Percentiles rank a stretch among this genome's conserved stretches.
These are phyloP conservation scores for Polytrichum formosum DNA, from an alignment of 225 moss, liverwort and hornwort species.

Conservation along the genomic window DNA sequence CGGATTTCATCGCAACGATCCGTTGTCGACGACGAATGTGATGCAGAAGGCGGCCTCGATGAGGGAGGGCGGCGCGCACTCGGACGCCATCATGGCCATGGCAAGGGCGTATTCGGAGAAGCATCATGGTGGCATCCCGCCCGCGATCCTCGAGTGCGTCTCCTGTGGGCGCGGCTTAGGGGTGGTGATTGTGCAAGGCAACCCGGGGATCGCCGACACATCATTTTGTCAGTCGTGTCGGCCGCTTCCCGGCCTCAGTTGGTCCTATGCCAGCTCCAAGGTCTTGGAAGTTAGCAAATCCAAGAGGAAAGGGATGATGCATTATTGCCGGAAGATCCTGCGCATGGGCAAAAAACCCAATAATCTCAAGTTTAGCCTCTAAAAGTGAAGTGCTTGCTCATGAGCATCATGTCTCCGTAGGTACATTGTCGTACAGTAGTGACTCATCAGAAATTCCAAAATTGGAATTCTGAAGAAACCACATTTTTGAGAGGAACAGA, in stretches of 20 bases:
- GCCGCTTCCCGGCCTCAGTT: slow-evolving; percentile 22
- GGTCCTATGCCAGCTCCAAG: slow-evolving; percentile 18
- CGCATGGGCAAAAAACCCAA: slow-evolving; percentile 46
- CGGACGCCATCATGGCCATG: slow-evolving; percentile 53
- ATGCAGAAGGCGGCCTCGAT: slow-evolving; percentile 60
- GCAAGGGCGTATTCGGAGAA: slow-evolving; percentile 53
- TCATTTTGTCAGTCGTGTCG: slow-evolving; percentile 55
- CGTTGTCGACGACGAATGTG: slow-evolving; percentile 2
- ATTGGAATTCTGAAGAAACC: no score
- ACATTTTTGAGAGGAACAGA: no score
- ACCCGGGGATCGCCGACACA: slow-evolving; percentile 30
- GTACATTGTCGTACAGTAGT: no score
- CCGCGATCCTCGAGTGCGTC: slow-evolving; percentile 48
- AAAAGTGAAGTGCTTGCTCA: no score
- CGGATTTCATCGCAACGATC: slow-evolving; percentile 2
- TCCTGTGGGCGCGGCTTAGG: slow-evolving; percentile 41
- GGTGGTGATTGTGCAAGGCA: slow-evolving; percentile 52
- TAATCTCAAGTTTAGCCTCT: slow-evolving; percentile 10
- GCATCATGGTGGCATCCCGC: slow-evolving; percentile 28
- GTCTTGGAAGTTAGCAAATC: slow-evolving; percentile 23
- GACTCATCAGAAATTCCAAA: no score
- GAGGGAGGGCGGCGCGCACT: slow-evolving; percentile 53
- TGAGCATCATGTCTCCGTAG: no score
- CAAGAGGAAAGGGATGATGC: slow-evolving; percentile 55
- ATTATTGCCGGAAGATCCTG: slow-evolving; percentile 46